Base-by-base conservation (phyloP, 148 eudicot genomes). In the Rhododendron simsii region DNA sequence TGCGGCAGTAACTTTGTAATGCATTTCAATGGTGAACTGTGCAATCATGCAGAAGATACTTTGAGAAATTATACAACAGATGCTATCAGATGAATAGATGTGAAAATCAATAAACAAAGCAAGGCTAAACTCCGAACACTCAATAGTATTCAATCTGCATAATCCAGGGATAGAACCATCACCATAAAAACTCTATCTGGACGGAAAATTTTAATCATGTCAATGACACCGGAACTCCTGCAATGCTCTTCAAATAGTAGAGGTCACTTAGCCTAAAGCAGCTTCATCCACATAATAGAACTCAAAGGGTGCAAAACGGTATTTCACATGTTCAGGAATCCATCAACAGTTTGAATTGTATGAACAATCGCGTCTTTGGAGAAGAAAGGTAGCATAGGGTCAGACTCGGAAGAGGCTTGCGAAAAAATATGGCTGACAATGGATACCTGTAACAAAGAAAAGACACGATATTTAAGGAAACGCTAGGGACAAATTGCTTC, bases 121-220 rank as follows among this genome's bases (percentile, higher is more conserved):
- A 35, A 77, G 11, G 51, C 12, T n/a, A 50, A 10, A 37, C 15
- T 11, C 44, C 15, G 4, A 37, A 12, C 50, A 21, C 47, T 63
- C 74, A 45, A 83, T 41, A 69, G 16, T 23, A 33, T 39, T 28
- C 28, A 71, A 28, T 16, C 47, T 20, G 41, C 28, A 84, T 61
- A 47, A 76, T 86, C 44, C 16, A 86, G 21, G 51, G 85, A 75
- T 2, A n/a, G 30, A 30, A 85, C 7, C 76, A 87, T 90, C 82
- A 95, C 99, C 98, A 89, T 95, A 87, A 97, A 97, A 41, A 97
- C 99, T 93, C 99, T 92, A 89, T 95, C 98, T 37, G 98, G 96
- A 47, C 98, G 95, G 87, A 97, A 97, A 71, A 95, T 90, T 85
- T 95, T 92, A 41, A 97, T 93, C 92, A 93, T 97, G 92, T 97